Conservation (phyloP, 2,329 filamentous ascomycete species). For the Knoxdaviesia proteae region DNA sequence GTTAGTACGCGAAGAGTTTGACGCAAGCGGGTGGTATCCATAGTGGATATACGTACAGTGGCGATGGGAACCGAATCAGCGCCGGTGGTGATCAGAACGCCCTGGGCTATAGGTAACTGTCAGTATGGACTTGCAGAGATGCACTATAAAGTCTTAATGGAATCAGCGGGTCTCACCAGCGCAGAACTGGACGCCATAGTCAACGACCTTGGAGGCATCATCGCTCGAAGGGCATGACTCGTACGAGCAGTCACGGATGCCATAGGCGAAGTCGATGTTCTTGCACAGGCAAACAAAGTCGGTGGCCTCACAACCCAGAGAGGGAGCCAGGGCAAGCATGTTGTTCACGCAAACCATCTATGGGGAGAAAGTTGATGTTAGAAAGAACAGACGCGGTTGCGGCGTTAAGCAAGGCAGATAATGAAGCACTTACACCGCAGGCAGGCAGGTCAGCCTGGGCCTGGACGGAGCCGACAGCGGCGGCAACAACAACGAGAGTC, state of each 20-base stretch:
- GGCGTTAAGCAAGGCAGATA: not conserved
- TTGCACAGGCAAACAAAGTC: constrained; percentile 26
- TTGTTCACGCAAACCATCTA: constrained; percentile 27
- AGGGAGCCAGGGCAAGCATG: constrained; percentile 23
- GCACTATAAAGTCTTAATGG: not conserved
- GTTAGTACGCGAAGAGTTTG: not conserved
- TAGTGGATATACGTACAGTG: constrained; percentile 5
- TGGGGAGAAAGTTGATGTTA: not conserved
- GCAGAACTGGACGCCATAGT: constrained; percentile 19
- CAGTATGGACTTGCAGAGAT: constrained; percentile 4
- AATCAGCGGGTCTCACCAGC: constrained; percentile 9
- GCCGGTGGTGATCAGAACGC: constrained; percentile 14
- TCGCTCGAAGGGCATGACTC: constrained; percentile 17
- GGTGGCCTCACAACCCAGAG: constrained; percentile 22
- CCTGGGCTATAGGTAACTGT: constrained; percentile 10
- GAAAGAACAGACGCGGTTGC: not conserved
- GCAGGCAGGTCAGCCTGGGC: constrained; percentile 18
- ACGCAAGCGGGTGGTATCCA: constrained; percentile 2
- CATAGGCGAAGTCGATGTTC: constrained; percentile 24
- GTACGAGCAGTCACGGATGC: constrained; percentile 28
- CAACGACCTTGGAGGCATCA: constrained; percentile 16
- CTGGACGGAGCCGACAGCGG: constrained; percentile 18
- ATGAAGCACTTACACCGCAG: constrained; percentile 28
- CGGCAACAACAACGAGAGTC: constrained; percentile 19
- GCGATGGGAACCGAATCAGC: constrained; percentile 2